Base-by-base conservation (phyloP, 2,329 filamentous ascomycete species). In the Xylaria multiplex region DNA sequence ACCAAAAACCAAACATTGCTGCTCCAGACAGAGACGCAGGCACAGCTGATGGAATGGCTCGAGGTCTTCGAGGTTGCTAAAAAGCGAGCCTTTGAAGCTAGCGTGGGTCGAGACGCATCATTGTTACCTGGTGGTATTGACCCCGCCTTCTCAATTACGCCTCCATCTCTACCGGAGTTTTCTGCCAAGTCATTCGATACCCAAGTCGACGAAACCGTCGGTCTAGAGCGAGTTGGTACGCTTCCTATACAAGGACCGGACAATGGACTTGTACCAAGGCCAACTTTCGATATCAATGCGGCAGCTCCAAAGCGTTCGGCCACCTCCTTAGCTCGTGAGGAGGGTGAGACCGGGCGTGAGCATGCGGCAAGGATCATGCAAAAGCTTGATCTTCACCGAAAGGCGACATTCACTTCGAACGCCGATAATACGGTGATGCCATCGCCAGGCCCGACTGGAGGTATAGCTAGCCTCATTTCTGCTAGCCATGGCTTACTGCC, bases 31-130 rank as follows among this genome's bases (percentile, higher is more conserved):
- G 96, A 99, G 77, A 97, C 93, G 0, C 96, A 99, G 77, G 84
- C 83, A 56, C 93, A 98, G 76, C 86, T 99, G n/a, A 93, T 92
- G 65, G 92, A 97, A 73, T 99, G 96, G 96, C 89, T 99, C 62
- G 89, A 92, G 70, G 90, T 95, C 0, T 97, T 99, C 73, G 95
- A 99, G 72, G 88, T 94, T 16, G 94, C 95, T 59, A 99, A 99
- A 81, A 93, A 94, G 72, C 93, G 91, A 76, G 95, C 95, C 0
- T 87, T 99, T 54, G 93, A 98, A 76, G 90, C 85, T 16, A 90
- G 83, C 73, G 86, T 88, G 70, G 84, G 82, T 37, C 81, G 84
- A 57, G 83, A 83, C 55, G 82, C 77, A 62, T 80, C 78, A 24
- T 77, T 81, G 2, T 75, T 85, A 4, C 79, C 82, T 5, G 84